Conservation (phyloP, 805 yeast species). For the Yamadazyma nakazawae region DNA sequence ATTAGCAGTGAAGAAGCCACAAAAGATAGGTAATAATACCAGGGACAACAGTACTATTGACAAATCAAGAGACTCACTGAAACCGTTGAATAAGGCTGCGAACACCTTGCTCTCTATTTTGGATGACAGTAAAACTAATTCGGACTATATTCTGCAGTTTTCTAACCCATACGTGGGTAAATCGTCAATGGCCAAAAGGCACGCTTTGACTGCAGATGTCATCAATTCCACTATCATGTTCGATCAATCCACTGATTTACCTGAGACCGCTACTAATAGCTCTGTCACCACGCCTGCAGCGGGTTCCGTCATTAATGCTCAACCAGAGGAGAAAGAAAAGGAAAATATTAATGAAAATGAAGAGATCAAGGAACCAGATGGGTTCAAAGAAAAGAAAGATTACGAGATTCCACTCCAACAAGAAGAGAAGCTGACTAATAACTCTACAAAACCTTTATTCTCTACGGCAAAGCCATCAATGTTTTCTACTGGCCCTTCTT, state of each 20-base stretch:
- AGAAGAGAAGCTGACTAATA: background rate
- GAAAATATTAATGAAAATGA: background rate
- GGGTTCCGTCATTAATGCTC: slow-evolving; percentile 6
- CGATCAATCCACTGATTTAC: slow-evolving; percentile 19
- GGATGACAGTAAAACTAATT: slow-evolving; percentile 18
- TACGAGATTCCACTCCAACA: background rate
- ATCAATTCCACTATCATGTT: slow-evolving; percentile 35
- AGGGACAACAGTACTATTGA: background rate
- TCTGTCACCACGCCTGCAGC: slow-evolving; percentile 13
- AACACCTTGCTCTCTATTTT: slow-evolving; percentile 35
- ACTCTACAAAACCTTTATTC: background rate
- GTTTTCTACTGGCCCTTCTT: background rate
- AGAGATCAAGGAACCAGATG: background rate
- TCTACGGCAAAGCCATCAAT: background rate
- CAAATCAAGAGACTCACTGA: slow-evolving; percentile 2
- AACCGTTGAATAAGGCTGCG: slow-evolving; percentile 27
- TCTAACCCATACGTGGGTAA: slow-evolving; percentile 20
- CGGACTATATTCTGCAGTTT: slow-evolving; percentile 28
- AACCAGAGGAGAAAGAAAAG: background rate
- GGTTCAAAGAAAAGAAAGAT: background rate
- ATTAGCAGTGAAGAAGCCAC: background rate
- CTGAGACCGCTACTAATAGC: slow-evolving; percentile 12
- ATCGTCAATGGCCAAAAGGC: slow-evolving; percentile 7
- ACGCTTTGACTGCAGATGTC: slow-evolving; percentile 30
- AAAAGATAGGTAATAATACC: background rate